A percentile compares a stretch with the other conserved stretches of the same genome.
Evolutionary conservation across 2,329 filamentous ascomycete species (phyloP).

Genomic region (Celoporthe dispersa): DNA sequence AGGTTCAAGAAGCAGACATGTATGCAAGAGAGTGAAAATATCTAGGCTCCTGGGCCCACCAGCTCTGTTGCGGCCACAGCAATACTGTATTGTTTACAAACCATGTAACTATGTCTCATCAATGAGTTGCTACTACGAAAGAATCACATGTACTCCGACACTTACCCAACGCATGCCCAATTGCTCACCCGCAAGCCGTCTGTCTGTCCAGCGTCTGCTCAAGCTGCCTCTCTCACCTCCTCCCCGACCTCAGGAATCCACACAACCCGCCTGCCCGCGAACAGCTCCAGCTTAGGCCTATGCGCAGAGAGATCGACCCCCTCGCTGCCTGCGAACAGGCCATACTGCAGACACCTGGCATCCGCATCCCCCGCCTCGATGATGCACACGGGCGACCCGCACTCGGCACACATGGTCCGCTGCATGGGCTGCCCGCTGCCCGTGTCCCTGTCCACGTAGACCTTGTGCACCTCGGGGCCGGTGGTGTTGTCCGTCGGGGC

Average conservation of each 20-base stretch:
- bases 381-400: slow-evolving; percentile 27
- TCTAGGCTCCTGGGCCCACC: neutral
- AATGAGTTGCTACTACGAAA: neutral
- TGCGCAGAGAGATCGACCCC: slow-evolving; percentile 16
- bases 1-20: neutral
- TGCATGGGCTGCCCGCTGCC: slow-evolving; percentile 26
- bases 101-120: neutral
- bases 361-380: slow-evolving; percentile 20
- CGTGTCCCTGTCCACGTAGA: slow-evolving; percentile 24
- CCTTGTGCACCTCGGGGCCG: slow-evolving; percentile 16
- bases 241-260: slow-evolving; percentile 27
- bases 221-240: slow-evolving; percentile 22
- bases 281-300: slow-evolving; percentile 23
- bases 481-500: neutral
- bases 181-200: neutral
- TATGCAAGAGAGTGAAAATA: too few species aligned
- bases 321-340: slow-evolving; percentile 20
- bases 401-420: slow-evolving; percentile 29
- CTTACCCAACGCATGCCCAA: neutral
- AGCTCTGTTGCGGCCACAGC: neutral
- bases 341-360: slow-evolving; percentile 24
- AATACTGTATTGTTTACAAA: neutral
- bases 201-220: neutral
- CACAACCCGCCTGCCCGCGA: slow-evolving; percentile 19
- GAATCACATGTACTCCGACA: neutral